phyloP scores from a whole-genome alignment of 176 grass and related monocot genomes.

The Dendrocalamus sinicus region DNA sequence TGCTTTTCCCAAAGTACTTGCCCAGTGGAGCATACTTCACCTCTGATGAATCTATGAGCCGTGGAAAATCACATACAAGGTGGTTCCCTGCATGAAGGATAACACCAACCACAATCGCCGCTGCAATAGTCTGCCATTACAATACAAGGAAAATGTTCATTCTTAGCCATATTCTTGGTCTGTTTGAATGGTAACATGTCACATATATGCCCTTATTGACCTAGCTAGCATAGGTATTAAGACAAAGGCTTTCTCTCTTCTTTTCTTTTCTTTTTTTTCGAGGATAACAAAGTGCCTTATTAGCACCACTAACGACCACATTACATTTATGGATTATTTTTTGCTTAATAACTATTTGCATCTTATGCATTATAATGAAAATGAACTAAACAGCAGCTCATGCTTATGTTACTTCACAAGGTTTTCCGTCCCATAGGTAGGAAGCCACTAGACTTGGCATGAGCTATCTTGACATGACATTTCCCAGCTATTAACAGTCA shows the following conservation, averaged over 20 bases:
- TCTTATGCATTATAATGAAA: slow-evolving; percentile 17
- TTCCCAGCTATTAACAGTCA: slow-evolving; percentile 19
- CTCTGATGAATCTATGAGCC: slow-evolving; percentile 65
- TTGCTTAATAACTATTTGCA: background rate
- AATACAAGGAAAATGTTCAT: slow-evolving; percentile 46
- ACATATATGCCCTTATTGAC: slow-evolving; percentile 11
- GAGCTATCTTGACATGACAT: slow-evolving; percentile 17
- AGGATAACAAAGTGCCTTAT: background rate
- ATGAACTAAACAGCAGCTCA: background rate
- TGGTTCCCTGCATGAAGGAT: slow-evolving; percentile 82
- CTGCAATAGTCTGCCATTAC: slow-evolving; percentile 82
- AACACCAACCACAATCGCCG: slow-evolving; percentile 80
- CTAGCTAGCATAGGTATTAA: slow-evolving; percentile 17
- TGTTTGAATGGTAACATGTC: background rate
- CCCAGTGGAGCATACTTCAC: slow-evolving; percentile 57
- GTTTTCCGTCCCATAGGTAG: background rate
- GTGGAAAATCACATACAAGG: slow-evolving; percentile 86
- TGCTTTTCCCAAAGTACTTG: slow-evolving; percentile 55
- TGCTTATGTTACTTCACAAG: background rate
- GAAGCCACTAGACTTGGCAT: background rate
- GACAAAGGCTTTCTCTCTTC: background rate
- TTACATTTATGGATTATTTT: slow-evolving; percentile 8
- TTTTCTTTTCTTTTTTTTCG: background rate
- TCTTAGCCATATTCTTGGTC: slow-evolving; percentile 44
- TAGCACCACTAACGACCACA: background rate